Percentiles rank a stretch among this genome's conserved stretches.
phyloP scores from a whole-genome alignment of 805 yeast species.

The Myxozyma geophila region DNA sequence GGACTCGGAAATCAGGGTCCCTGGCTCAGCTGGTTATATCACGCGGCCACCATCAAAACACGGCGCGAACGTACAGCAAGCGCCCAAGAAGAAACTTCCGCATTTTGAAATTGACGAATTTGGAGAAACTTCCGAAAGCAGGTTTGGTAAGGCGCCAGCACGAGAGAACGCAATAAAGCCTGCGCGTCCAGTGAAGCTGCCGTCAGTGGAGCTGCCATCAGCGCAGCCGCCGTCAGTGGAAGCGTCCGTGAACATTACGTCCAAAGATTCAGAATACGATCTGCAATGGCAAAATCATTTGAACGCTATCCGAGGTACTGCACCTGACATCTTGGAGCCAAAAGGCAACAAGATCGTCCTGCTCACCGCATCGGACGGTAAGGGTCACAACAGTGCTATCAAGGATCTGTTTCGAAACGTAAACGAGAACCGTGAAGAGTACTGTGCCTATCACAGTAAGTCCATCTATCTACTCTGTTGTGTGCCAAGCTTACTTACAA shows the following conservation, averaged over 20 bases:
- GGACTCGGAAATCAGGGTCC: neutral
- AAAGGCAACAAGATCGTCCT: constrained; percentile 36
- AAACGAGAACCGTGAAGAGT: constrained; percentile 43
- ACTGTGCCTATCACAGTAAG: constrained; percentile 44
- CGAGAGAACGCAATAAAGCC: neutral
- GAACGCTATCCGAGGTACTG: constrained; percentile 3
- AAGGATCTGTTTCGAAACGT: constrained; percentile 27
- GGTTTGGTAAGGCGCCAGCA: neutral
- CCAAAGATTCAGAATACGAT: neutral
- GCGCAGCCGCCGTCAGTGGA: neutral
- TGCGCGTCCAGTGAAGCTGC: too few relatives aligned
- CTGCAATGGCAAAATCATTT: neutral
- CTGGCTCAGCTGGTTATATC: constrained; percentile 1
- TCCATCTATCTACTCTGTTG: neutral
- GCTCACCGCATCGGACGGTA: constrained; percentile 39
- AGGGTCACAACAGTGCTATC: constrained; percentile 32
- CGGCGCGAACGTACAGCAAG: constrained; percentile 7
- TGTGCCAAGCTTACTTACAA: neutral
- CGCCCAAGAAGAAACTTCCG: constrained; percentile 2
- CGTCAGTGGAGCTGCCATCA: too few relatives aligned
- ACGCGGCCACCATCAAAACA: neutral
- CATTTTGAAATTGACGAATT: constrained; percentile 6
- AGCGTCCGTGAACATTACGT: neutral
- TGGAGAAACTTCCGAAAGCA: constrained; percentile 22
- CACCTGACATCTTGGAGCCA: constrained; percentile 22